Evolutionary conservation across 345 rosid genomes (phyloP), one percentile per base, ranked within the genome.

Genomic region (Moricandia arvensis): DNA sequence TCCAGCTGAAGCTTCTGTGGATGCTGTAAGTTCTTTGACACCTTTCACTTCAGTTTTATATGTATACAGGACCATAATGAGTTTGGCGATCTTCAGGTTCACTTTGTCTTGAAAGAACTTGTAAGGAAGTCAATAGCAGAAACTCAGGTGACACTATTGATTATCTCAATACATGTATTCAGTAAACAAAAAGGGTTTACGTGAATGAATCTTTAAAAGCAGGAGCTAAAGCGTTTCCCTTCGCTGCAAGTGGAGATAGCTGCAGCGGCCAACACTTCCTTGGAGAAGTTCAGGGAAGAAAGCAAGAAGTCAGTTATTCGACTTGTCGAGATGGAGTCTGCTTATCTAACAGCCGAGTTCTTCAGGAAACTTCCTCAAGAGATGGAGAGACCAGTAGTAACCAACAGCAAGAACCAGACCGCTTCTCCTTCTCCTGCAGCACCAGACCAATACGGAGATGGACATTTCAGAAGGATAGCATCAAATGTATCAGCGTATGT

Each of bases 1-100:
- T 71, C 97, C 97, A 72, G 87, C 93, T 2, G 97, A 91, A 83
- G 93, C 97, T 75, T 89, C 97, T 10, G 93, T 86, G 2, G 97
- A 91, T 79, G 93, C 97, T 74, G 97, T 89, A 87, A 77, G 90
- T 80, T 69, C 16, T 29, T 74, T n/a, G 17, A 59, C 31, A 27
- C 26, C 33, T 37, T 57, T 49, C 55, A 16, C 38, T 54, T 59
- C 12, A 0, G 9, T 21, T 58, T 18, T 43, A 0, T 11, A 29
- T 57, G 7, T 53, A 29, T 18, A 51, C 49, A 72, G 21, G 51
- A 61, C 2, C 18, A n/a, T 66, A 67, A 66, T 8, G 51, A 72
- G 45, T 66, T 4, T 47, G 16, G 8, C 66, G 53, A 11, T 38
- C 24, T 59, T 76, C 79, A 91, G 97, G 97, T 91, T 55, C 92